Evolutionary conservation across 2,329 filamentous ascomycete genomes (phyloP).

Genomic region (Chrysoporthe austroafricana): DNA sequence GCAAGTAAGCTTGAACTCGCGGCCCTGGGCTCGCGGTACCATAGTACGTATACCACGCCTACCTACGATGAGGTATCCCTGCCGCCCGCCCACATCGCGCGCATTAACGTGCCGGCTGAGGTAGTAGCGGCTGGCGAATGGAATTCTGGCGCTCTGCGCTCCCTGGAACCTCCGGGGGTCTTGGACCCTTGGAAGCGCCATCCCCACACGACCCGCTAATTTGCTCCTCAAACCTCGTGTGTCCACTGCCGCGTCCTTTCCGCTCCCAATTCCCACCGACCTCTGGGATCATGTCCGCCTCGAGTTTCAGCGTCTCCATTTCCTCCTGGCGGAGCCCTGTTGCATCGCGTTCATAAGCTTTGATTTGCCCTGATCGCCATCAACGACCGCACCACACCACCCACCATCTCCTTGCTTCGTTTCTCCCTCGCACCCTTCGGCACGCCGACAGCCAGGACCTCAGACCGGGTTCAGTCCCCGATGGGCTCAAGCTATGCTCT

Average conservation of each 20-base stretch:
- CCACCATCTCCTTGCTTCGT: not conserved
- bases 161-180: not conserved
- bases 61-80: not conserved
- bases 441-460: constrained; percentile 5
- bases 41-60: too few species aligned
- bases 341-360: constrained; percentile 7
- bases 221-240: constrained; percentile 21
- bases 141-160: not conserved
- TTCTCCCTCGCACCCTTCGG: not conserved
- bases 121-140: not conserved
- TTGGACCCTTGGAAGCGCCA: constrained; percentile 8
- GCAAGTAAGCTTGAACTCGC: not conserved
- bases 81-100: not conserved
- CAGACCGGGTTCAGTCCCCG: constrained; percentile 24
- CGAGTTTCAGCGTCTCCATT: constrained; percentile 27
- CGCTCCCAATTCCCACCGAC: constrained; percentile 13
- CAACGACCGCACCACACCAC: constrained; percentile 10
- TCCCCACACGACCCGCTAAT: constrained; percentile 24
- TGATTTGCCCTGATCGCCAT: constrained; percentile 20
- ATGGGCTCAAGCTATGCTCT: constrained; percentile 22
- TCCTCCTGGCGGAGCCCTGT: constrained; percentile 20
- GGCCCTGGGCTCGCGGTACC: too few species aligned
- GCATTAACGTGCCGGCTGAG: not conserved
- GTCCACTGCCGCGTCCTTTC: constrained; percentile 20
- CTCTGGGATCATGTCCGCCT: constrained; percentile 16